phyloP scores from a whole-genome alignment of 352 stramenopile species.

The Phytophthora crassamura region DNA sequence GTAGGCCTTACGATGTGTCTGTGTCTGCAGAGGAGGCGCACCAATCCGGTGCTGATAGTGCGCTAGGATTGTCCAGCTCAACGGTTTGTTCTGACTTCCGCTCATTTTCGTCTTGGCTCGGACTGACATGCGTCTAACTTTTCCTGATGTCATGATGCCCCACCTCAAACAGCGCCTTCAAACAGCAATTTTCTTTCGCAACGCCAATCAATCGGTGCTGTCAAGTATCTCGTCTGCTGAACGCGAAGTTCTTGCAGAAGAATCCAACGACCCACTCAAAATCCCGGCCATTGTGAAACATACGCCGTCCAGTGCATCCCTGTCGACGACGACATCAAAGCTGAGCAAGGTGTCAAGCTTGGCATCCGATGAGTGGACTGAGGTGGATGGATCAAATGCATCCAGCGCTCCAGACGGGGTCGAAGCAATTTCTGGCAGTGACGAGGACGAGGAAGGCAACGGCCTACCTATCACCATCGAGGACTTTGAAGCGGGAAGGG shows the following conservation, averaged over 20 bases:
- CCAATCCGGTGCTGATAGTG: constrained; percentile 36
- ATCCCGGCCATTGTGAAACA: constrained; percentile 15
- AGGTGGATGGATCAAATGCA: constrained; percentile 45
- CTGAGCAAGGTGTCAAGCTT: constrained; percentile 42
- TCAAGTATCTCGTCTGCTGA: constrained; percentile 56
- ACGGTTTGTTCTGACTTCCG: constrained; percentile 41
- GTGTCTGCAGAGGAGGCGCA: constrained; percentile 46
- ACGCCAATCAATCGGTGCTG: constrained; percentile 63
- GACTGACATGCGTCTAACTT: background rate
- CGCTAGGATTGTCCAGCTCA: constrained; percentile 63
- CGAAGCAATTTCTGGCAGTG: constrained; percentile 35
- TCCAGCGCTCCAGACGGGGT: constrained; percentile 31
- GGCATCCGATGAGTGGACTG: constrained; percentile 48
- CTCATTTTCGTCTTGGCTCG: background rate
- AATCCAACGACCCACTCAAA: constrained; percentile 37
- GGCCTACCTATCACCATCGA: constrained; percentile 56
- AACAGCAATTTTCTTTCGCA: constrained; percentile 77
- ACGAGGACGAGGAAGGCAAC: constrained; percentile 39
- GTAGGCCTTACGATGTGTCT: constrained; percentile 1
- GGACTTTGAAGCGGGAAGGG: constrained; percentile 62
- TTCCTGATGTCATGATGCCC: background rate
- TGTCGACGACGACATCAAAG: constrained; percentile 21
- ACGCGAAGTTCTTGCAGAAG: constrained; percentile 63
- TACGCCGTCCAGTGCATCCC: constrained; percentile 2
- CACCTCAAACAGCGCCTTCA: constrained; percentile 56